phyloP scores from a whole-genome alignment of 1,284 basidiomycete species.

The Pisolithus thermaeus region DNA sequence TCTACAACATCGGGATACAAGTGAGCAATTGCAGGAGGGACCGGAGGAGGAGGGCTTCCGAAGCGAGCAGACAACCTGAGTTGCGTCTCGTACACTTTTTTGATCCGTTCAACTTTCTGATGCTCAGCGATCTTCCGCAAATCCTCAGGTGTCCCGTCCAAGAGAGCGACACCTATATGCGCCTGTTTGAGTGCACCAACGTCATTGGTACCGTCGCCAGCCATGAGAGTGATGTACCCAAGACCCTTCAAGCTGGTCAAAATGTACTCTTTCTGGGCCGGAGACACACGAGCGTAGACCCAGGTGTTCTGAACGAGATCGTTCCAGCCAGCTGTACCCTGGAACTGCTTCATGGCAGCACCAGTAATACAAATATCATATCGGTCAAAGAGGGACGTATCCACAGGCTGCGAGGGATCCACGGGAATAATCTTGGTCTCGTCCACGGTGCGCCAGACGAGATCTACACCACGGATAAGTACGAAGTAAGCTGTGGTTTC shows the following conservation, averaged over 20 bases:
- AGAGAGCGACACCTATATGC: constrained; percentile 88
- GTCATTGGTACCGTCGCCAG: constrained; percentile 95
- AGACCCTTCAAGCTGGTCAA: constrained; percentile 82
- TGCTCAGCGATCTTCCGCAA: constrained; percentile 90
- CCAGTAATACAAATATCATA: constrained; percentile 96
- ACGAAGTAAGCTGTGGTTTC: neutral
- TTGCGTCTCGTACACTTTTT: constrained; percentile 95
- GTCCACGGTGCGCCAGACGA: constrained; percentile 92
- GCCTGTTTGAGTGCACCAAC: constrained; percentile 96
- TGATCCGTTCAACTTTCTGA: constrained; percentile 81
- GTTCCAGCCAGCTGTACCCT: constrained; percentile 56
- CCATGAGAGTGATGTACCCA: constrained; percentile 92
- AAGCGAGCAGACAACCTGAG: constrained; percentile 84
- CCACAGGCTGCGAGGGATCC: constrained; percentile 71
- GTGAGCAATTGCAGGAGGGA: constrained; percentile 78
- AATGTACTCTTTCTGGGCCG: constrained; percentile 90
- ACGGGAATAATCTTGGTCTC: constrained; percentile 84
- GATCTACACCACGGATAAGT: constrained; percentile 40
- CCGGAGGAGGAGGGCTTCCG: constrained; percentile 87
- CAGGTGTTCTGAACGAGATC: constrained; percentile 87
- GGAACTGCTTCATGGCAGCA: constrained; percentile 82
- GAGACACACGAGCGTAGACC: constrained; percentile 97
- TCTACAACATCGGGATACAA: constrained; percentile 86
- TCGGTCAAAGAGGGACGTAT: constrained; percentile 68
- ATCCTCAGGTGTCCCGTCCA: constrained; percentile 89